Base-by-base conservation (phyloP, 176 grass and related monocot species). In the Bonia amplexicaulis region DNA sequence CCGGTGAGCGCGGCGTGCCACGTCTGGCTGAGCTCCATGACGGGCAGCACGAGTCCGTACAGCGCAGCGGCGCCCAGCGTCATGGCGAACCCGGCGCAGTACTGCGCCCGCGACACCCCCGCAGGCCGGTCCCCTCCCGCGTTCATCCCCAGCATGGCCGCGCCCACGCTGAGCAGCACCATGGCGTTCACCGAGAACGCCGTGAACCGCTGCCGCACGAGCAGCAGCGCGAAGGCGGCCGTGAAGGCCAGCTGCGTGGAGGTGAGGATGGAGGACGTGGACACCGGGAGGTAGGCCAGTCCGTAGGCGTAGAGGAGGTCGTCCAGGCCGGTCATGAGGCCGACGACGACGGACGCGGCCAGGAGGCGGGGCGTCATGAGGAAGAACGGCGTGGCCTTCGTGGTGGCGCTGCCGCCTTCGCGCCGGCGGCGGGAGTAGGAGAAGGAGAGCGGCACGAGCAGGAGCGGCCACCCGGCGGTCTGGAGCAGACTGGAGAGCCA, bases 241-340 rank as follows among this genome's bases (percentile, higher is more conserved):
- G 89, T 98, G 87, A 98, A 98, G 39, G 85, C 93, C 9, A 98
- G 92, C 79, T 94, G 92, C 20, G 89, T 94, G 16, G 95, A 97
- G 73, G 90, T 57, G 41, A 97, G 87, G 87, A 97, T 80, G 37
- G 92, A 89, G 61, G 92, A 88, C 6, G 95, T 94, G 41, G 95
- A 97, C 6, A 97, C 92, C 10, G 95, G 95, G 52, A 94, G 90
- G 84, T 86, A 94, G 0, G 88, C 87, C 22, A 92, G 8, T 0
- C 90, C 92, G 55, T 91, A 97, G 52, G 92, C 84, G 75, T 97
- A 97, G 42, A 97, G 69, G 58, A 92, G 90, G 78, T 94, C 74
- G 73, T 90, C 92, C 23, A 91, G 12, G 49, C 95, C 92, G 5
- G 63, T 77, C 87, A 98, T 71, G 49, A 98, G 9, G 52, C 95